Evolutionary conservation across 1,284 basidiomycete genomes (phyloP), one percentile per base, ranked within the genome.

Genomic region (Boletus sp.): DNA sequence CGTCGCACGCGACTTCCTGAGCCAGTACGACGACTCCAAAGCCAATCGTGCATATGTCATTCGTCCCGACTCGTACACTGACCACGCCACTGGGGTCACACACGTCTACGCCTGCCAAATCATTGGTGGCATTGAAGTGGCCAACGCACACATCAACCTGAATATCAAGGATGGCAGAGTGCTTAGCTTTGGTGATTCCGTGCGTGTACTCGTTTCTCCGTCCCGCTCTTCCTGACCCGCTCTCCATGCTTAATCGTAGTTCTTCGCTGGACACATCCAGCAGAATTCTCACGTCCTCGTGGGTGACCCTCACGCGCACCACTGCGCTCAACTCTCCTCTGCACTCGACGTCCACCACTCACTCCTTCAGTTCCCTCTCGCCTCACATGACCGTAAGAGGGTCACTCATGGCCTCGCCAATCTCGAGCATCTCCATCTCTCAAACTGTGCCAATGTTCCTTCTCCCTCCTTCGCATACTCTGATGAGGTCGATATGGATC

Each of bases 111-210:
- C 88, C 61, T 84, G 87, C 62, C 94, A 98, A 75, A 65, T 90
- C 53, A 73, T 95, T 66, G 85, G 90, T 62, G 92, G 92, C 43
- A 77, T 95, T 55, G 92, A 95, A 70, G 92, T 98, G 15, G 80
- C 84, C 18, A 92, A 97, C 68, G 94, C 89, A 46, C 89, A 95
- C 74, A 83, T 95, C 75, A 96, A 96, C 73, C 76, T 97, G 70
- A 96, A 96, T 77, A 79, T 96, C 71, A 89, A 88, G 75, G 83
- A 90, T 59, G 93, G 92, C 52, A 76, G 80, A 88, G 87, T 71
- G 69, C 0, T 24, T 24, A 24, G 24, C 24, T 24, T 24, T 24
- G 24, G 24, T 24, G 24, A 24, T 24, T 24, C 24, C 24, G 24
- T 24, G 24, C 24, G 24, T 24, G 4, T 24, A 4, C 24, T 24